phyloP scores from a whole-genome alignment of 192 early-diverging fungal genomes.

The Podila verticillata region DNA sequence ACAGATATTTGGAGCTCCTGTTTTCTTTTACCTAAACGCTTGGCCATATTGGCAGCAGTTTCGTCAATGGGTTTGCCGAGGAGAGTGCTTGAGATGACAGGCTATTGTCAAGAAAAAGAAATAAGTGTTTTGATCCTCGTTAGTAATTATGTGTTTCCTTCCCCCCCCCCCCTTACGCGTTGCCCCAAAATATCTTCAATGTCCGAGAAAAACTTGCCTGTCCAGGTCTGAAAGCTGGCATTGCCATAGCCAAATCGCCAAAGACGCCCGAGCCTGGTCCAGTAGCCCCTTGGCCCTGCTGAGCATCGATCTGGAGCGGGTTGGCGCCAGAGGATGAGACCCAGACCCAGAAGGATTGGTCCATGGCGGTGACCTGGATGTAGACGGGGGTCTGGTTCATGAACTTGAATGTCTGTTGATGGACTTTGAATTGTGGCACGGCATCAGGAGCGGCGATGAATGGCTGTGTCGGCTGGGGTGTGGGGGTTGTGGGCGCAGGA shows the following conservation, averaged over 20 bases:
- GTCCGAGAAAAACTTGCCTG: slow-evolving; percentile 15
- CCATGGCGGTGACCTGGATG: slow-evolving; percentile 30
- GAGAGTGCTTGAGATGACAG: slow-evolving; percentile 20
- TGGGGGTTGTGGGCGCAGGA: neutral
- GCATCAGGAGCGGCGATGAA: slow-evolving; percentile 5
- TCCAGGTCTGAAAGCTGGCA: slow-evolving; percentile 29
- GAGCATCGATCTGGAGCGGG: slow-evolving; percentile 9
- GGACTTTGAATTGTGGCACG: slow-evolving; percentile 7
- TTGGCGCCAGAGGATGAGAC: slow-evolving; percentile 21
- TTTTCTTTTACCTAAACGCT: slow-evolving; percentile 30
- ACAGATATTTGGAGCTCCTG: neutral
- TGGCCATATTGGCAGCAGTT: slow-evolving; percentile 25
- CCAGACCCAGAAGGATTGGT: slow-evolving; percentile 33
- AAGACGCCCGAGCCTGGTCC: slow-evolving; percentile 12
- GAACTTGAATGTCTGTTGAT: slow-evolving; percentile 32
- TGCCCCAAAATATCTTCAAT: neutral
- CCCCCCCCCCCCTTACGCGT: neutral
- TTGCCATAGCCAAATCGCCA: slow-evolving; percentile 40
- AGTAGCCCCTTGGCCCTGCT: slow-evolving; percentile 1
- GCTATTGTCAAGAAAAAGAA: slow-evolving; percentile 7
- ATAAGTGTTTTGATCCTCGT: neutral
- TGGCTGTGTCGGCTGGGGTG: neutral
- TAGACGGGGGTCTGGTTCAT: slow-evolving; percentile 39
- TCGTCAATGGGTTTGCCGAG: slow-evolving; percentile 32
- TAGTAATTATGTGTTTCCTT: neutral